Base-by-base conservation (phyloP, 2,329 filamentous ascomycete species). In the Penicillium capsulatum region DNA sequence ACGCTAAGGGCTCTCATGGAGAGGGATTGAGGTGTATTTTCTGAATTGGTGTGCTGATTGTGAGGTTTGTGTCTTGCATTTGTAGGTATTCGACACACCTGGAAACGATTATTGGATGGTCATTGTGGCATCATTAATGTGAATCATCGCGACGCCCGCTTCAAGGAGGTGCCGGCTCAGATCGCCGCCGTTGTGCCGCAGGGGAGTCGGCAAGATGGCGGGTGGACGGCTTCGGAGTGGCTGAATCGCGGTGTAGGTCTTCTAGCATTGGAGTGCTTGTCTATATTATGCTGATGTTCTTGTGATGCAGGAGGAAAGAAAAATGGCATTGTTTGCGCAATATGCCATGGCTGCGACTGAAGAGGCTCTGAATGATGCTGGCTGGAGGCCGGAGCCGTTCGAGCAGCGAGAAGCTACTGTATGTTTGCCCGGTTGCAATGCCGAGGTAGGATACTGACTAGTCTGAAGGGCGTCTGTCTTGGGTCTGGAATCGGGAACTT, bases 401-500 rank as follows among this genome's bases (percentile, higher is more conserved):
- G 74, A 80, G 16, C 79, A 90, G 41, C 74, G 77, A 16, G 85
- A 94, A 58, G 75, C 75, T 38, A 94, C 90, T 0, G 77, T 80
- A 65, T 36, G 65, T 47, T 17, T 31, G 7, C 16, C 13, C n/a
- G 9, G 9, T 30, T 28, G 26, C 10, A 4, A 11, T 28, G 26
- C 6, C 10, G 26, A 28, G 7, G 7, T 7, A 28, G 9, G 44
- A 57, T 26, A 48, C 30, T 47, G 10, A 32, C 17, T n/a, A 15
- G 11, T 6, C 4, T n/a, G 30, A 43, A 79, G 77, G 92, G 92
- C 1, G 86, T 98, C 1, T 95, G 91, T 57, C 74, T 98, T 28
- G 92, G 92, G 2, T 97, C 91, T 50, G 92, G 92, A 2, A 96
- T 98, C 55, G 92, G 92, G 11, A 96, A 92, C 57, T 75, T 98